These are phyloP conservation scores for Paramecium bursaria DNA, from an alignment of 73 alveolate genomes.

Conservation along the genomic window DNA sequence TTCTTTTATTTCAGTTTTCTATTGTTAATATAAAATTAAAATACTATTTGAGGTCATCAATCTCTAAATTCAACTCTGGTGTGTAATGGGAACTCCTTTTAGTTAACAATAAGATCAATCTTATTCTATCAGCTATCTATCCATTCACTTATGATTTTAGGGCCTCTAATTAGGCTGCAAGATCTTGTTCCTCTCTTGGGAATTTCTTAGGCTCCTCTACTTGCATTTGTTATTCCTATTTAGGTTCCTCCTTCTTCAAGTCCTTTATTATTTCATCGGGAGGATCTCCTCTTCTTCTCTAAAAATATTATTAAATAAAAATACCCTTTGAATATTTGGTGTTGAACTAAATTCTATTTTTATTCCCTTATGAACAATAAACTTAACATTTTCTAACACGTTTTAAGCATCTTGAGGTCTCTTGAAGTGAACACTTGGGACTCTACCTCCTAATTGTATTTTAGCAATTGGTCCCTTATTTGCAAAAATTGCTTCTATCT, in stretches of 20 bases:
- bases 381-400: slow-evolving; percentile 11
- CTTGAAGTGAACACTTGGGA: slow-evolving; percentile 27
- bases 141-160: slow-evolving; percentile 1
- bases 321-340: no score
- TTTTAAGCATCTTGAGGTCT: slow-evolving; percentile 31
- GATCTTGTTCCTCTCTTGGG: slow-evolving; percentile 30
- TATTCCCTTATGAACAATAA: slow-evolving; percentile 51
- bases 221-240: neutral
- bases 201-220: slow-evolving; percentile 18
- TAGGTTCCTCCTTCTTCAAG: no score
- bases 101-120: slow-evolving; percentile 9
- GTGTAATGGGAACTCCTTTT: slow-evolving; percentile 7
- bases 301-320: no score
- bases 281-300: no score
- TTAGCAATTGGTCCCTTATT: slow-evolving; percentile 22
- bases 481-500: slow-evolving; percentile 15
- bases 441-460: slow-evolving; percentile 24
- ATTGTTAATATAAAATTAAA: neutral
- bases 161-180: slow-evolving; percentile 18
- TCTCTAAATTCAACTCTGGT: neutral
- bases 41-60: slow-evolving; percentile 46
- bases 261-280: no score
- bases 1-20: slow-evolving; percentile 10
- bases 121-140: slow-evolving; percentile 10
- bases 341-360: slow-evolving; percentile 33